Conservation (phyloP, 2,329 filamentous ascomycete genomes). For the Trichoderma breve region DNA sequence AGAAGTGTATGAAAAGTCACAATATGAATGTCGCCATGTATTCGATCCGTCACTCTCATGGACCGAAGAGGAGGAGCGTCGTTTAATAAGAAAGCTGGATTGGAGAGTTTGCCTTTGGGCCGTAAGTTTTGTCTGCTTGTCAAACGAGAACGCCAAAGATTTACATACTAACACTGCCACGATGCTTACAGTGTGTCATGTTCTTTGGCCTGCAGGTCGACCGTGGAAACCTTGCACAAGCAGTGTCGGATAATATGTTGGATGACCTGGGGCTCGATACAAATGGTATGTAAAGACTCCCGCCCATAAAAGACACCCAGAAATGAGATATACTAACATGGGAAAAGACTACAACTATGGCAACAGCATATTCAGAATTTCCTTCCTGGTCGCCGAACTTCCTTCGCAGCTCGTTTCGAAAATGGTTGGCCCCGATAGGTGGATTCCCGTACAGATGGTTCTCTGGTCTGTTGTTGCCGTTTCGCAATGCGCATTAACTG, state of each 20-base stretch:
- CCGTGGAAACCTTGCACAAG: conserved; percentile 9
- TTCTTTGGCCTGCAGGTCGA: conserved; percentile 14
- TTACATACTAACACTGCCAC: rapidly evolving
- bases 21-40: conserved; percentile 9
- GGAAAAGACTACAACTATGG: conserved; percentile 5
- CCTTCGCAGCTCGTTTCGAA: conserved; percentile 9
- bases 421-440: conserved; percentile 8
- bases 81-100: conserved; percentile 3
- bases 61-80: conserved; percentile 4
- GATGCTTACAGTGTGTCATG: neutral
- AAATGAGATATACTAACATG: too few relatives aligned
- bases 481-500: neutral
- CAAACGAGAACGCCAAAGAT: rapidly evolving
- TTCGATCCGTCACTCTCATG: conserved; percentile 1
- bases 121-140: neutral
- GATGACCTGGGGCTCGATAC: conserved; percentile 4
- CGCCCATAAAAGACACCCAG: too few relatives aligned
- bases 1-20: conserved; percentile 7
- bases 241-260: conserved; percentile 9
- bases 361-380: conserved; percentile 1
- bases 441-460: conserved; percentile 13
- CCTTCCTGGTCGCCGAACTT: conserved; percentile 4
- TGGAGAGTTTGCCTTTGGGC: conserved; percentile 4
- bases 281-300: too few relatives aligned
- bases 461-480: conserved; percentile 6